Evolutionary conservation across 2,329 filamentous ascomycete genomes (phyloP), one percentile per base, ranked within the genome.

Genomic region (Zasmidium cellare): DNA sequence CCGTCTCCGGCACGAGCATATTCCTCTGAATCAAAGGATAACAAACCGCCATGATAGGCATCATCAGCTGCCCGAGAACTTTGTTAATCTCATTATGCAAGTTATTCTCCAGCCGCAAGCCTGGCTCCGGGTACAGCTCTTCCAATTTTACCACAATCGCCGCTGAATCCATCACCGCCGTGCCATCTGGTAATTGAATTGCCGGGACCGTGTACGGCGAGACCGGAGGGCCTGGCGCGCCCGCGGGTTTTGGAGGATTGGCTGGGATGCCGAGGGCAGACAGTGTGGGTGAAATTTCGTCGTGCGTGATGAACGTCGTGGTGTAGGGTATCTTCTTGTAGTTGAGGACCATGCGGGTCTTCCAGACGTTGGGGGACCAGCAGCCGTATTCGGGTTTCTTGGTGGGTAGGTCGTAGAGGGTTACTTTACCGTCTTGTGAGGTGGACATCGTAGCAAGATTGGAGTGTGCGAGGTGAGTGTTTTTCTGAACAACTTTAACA

Each of bases 341-440:
- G 56, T 66, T 66, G 20, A 66, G 60, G 23, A 56, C 46, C 55
- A 90, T 72, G 1, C 87, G 85, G 87, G 86, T 84, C 73, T 87
- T 89, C 87, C 86, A 90, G 0, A 87, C 82, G 69, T 90, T 90
- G 48, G 82, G 74, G 0, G 86, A 87, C 87, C 87, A 90, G 53
- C 76, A 68, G 9, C 73, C 74, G 47, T 75, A 71, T 19, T 45
- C 48, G 22, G 46, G 9, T 28, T 45, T 50, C 24, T 59, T 59
- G 23, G 46, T 50, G 18, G 50, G 53, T 16, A 59, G 49, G 24
- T 59, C 57, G 50, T 53, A 59, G 53, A 59, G 57, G 51, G 51
- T 51, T 11, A 51, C 25, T 41, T 41, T 41, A 3, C n/a, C 35
- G 5, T 28, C 6, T 28, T 28, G 25, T 28, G 25, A 28, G 25